phyloP scores from a whole-genome alignment of 495 filamentous ascomycete genomes.

The Staphylotrichum tortipilum region DNA sequence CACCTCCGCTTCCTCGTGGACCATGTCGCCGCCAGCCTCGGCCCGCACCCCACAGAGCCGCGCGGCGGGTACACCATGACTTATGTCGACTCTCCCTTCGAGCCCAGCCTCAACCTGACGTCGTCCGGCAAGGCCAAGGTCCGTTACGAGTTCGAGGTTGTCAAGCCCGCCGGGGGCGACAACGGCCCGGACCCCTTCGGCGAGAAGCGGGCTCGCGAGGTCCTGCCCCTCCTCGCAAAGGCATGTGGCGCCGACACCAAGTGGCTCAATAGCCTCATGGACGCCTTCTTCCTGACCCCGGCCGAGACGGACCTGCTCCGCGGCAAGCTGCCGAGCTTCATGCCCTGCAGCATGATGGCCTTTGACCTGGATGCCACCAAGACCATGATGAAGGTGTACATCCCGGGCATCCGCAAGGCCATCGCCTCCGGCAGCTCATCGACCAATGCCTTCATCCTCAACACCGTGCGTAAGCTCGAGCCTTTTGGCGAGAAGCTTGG shows the following conservation, averaged over 20 bases:
- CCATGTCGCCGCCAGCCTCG: constrained; percentile 1
- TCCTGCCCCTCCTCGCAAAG: neutral
- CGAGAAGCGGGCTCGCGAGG: constrained; percentile 1
- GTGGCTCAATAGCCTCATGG: constrained; percentile 2
- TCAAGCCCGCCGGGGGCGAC: neutral
- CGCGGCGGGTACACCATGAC: neutral
- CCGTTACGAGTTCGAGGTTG: constrained; percentile 1
- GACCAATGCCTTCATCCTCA: neutral
- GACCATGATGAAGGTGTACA: constrained; percentile 6
- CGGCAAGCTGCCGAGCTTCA: constrained; percentile 1
- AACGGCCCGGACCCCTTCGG: constrained; percentile 1
- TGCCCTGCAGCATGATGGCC: neutral
- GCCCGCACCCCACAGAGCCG: neutral
- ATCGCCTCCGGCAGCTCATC: neutral
- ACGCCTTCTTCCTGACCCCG: constrained; percentile 1
- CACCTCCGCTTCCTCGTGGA: constrained; percentile 4
- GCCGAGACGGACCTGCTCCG: neutral
- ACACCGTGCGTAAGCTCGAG: neutral
- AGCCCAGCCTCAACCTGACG: constrained; percentile 6
- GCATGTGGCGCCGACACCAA: neutral
- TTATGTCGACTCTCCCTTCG: constrained; percentile 2
- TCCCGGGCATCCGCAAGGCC: constrained; percentile 1
- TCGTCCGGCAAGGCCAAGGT: constrained; percentile 1
- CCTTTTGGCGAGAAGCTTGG: neutral
- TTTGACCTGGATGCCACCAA: neutral